Base-by-base conservation (phyloP, 2,329 filamentous ascomycete genomes). In the Aspergillus melleus region DNA sequence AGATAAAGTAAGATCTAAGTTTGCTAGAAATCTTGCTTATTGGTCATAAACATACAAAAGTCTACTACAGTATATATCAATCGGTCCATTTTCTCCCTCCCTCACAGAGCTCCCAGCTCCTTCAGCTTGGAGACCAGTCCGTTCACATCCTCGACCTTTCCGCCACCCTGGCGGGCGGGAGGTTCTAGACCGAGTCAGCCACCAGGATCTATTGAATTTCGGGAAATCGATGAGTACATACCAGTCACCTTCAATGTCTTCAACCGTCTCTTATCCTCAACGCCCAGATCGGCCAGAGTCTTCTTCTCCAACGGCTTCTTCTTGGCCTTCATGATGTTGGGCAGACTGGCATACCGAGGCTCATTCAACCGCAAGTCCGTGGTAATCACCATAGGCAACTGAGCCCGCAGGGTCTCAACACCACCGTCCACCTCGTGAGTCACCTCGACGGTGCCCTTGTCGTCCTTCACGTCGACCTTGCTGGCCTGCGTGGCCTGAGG, bases 281-380 rank as follows among this genome's bases (percentile, higher is more conserved):
- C 79, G 2, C 90, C 91, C 76, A 90, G 90, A 74, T 99, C 95
- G 59, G 82, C 84, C 75, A 97, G 76, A 66, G 85, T 91, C 84
- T 92, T 90, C 89, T 97, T 98, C 72, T 95, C 92, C 69, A 99
- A 74, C 73, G 91, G 91, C 90, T 99, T 99, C 90, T 98, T 99
- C 90, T 99, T 99, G 55, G 95, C 95, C 89, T 98, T 99, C 95
- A 99, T 99, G 66, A 99, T 98, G 76, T 98, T 98, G 54, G 93
- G 94, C 85, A 99, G 77, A 78, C 88, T 96, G 22, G 94, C 95
- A 77, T 96, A 99, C 65, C 95, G 84, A 61, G 95, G 95, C 85
- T 96, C 92, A 74, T 99, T 99, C 76, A 99, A 81, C 55, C 95
- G 83, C 80, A 99, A 77, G 81, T 99, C 95, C 63, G 95, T 96